Evolutionary conservation across 192 early-diverging fungal species (phyloP), one percentile per base, ranked within the genome.

Genomic region (Spinellus fusiger): DNA sequence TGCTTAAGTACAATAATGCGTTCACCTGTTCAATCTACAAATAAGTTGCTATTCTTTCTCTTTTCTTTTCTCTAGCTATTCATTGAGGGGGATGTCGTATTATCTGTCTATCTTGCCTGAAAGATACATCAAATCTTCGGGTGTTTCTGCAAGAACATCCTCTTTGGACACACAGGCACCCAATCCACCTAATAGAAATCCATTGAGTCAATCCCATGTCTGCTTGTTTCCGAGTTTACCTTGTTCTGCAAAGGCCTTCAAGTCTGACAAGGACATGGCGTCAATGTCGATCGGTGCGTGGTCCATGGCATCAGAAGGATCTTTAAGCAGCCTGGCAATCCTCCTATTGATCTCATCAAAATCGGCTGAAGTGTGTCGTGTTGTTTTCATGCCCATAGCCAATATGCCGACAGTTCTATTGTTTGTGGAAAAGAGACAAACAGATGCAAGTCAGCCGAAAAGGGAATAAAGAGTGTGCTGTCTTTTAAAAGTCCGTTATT

Each of bases 51-150:
- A 13, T 5, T 62, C 6, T 49, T 37, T 49, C 15, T 34, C 20
- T 52, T 52, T 50, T 18, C 40, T 49, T 22, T 29, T n/a, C n/a
- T n/a, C n/a, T n/a, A n/a, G n/a, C n/a, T n/a, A n/a, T n/a, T n/a
- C n/a, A n/a, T n/a, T n/a, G n/a, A n/a, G n/a, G n/a, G n/a, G n/a
- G n/a, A n/a, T n/a, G n/a, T n/a, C n/a, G n/a, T n/a, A n/a, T n/a
- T n/a, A n/a, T n/a, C n/a, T 10, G 49, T 37, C 18, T 25, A 12
- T 49, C 26, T 26, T 65, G 75, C 73, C 76, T n/a, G 65, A 58
- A 16, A 75, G 58, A 50, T 68, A 77, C 76, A 77, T 77, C 20
- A 77, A 56, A 54, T 77, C 76, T 44, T 71, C 73, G 28, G 71
- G 61, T 32, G 66, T 62, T 32, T 65, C 50, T 13, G 76, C 76